phyloP scores from a whole-genome alignment of 176 grass and related monocot species.

The Oryza australiensis region DNA sequence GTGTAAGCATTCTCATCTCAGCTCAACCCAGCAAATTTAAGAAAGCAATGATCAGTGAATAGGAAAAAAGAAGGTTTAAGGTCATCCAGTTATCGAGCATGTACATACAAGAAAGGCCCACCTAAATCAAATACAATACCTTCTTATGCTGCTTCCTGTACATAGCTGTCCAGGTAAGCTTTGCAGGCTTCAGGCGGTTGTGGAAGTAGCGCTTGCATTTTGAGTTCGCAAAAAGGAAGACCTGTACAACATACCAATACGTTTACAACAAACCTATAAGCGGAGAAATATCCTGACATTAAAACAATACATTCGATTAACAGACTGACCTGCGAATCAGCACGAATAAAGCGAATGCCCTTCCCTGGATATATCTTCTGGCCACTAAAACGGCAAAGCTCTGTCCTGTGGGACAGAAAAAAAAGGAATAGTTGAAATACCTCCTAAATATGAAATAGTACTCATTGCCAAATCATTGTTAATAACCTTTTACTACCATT shows the following conservation, averaged over 20 bases:
- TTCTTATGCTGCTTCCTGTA: constrained; percentile 93
- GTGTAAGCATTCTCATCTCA: not conserved
- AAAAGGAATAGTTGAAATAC: not conserved
- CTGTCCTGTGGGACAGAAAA: constrained; percentile 42
- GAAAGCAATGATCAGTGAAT: not conserved
- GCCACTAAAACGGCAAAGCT: constrained; percentile 82
- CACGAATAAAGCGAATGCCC: constrained; percentile 72
- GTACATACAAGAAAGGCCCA: not conserved
- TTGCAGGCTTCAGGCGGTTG: constrained; percentile 80
- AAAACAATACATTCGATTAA: not conserved
- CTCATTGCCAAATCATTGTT: not conserved
- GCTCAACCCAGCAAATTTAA: not conserved
- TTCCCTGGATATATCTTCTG: constrained; percentile 86
- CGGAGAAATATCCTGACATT: not conserved
- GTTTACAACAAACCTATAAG: not conserved
- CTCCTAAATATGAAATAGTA: not conserved
- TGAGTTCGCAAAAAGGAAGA: constrained; percentile 80
- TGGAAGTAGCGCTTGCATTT: constrained; percentile 90
- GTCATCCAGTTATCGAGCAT: not conserved
- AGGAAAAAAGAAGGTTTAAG: not conserved
- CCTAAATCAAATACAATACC: constrained; percentile 27
- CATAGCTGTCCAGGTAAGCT: constrained; percentile 86
- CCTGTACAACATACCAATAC: constrained; percentile 30
- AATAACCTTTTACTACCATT: not conserved
- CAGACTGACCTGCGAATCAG: constrained; percentile 66